phyloP scores from a whole-genome alignment of 2,329 filamentous ascomycete genomes.

The Trichothecium sympodiale region DNA sequence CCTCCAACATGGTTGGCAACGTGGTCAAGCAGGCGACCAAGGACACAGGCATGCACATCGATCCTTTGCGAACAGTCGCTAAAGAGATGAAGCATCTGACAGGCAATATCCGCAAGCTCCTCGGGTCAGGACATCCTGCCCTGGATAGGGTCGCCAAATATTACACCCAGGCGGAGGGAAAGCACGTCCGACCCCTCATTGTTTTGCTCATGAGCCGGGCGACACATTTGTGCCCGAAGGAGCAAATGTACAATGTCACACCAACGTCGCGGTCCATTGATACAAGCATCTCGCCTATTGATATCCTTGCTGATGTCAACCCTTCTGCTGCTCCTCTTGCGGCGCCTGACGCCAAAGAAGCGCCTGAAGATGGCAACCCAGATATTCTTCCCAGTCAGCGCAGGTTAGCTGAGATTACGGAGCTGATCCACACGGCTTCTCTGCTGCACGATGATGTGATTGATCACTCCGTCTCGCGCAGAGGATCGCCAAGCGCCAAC shows the following conservation, averaged over 20 bases:
- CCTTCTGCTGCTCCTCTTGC: conserved; percentile 43
- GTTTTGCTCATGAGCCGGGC: conserved; percentile 95
- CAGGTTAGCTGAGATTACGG: conserved; percentile 88
- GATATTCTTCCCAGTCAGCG: conserved; percentile 88
- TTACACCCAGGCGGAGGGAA: conserved; percentile 93
- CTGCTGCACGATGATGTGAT: conserved; percentile 97
- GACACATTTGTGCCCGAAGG: conserved; percentile 65
- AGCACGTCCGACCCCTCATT: conserved; percentile 89
- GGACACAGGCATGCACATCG: conserved; percentile 57
- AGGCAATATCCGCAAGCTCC: conserved; percentile 83
- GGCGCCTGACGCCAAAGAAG: conserved; percentile 24
- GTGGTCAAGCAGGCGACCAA: conserved; percentile 51
- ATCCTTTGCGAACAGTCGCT: conserved; percentile 80
- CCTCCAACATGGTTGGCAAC: conserved; percentile 60
- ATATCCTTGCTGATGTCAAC: conserved; percentile 69
- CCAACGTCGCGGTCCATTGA: conserved; percentile 37
- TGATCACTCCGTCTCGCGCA: conserved; percentile 77
- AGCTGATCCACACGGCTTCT: conserved; percentile 94
- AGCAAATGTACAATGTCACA: conserved; percentile 20
- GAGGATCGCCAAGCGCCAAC: conserved; percentile 80
- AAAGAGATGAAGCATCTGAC: conserved; percentile 96
- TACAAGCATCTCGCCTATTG: conserved; percentile 40
- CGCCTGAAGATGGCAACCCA: conserved; percentile 28
- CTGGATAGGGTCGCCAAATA: conserved; percentile 95
- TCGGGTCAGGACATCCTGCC: conserved; percentile 88